Evolutionary conservation across 2,329 filamentous ascomycete genomes (phyloP).

Genomic region (Fusarium subglutinans): DNA sequence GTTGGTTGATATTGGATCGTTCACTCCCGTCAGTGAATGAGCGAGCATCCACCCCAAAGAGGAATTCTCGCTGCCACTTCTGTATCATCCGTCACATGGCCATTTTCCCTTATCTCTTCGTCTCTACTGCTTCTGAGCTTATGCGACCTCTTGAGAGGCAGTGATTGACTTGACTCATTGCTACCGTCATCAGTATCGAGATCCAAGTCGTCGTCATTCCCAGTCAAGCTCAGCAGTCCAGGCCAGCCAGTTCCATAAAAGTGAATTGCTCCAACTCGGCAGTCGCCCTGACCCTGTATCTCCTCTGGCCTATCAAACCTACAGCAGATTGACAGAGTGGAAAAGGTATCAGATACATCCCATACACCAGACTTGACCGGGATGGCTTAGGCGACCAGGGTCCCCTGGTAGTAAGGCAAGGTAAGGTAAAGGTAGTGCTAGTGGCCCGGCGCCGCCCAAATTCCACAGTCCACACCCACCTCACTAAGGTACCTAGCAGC

Average conservation of each 20-base stretch:
- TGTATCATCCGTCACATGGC: slow-evolving; percentile 4
- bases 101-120: not conserved
- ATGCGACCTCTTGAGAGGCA: not conserved
- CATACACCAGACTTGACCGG: slow-evolving; percentile 17
- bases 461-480: slow-evolving; percentile 39
- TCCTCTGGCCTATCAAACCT: slow-evolving; percentile 10
- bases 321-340: slow-evolving; percentile 15
- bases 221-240: not conserved
- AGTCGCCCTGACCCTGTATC: slow-evolving; percentile 41
- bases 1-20: slow-evolving; percentile 13
- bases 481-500: not conserved
- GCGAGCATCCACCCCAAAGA: slow-evolving; percentile 1
- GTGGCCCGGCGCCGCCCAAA: slow-evolving; percentile 38
- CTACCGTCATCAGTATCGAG: not conserved
- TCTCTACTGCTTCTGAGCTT: not conserved
- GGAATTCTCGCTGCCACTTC: not conserved
- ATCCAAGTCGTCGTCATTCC: slow-evolving; percentile 21
- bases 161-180: not conserved
- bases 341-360: slow-evolving; percentile 29
- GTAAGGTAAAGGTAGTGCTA: slow-evolving; percentile 21
- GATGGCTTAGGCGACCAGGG: slow-evolving; percentile 20
- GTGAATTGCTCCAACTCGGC: slow-evolving; percentile 39
- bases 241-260: slow-evolving; percentile 15
- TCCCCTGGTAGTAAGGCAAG: not conserved
- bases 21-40: slow-evolving; percentile 18